Percentiles rank a stretch among this genome's conserved stretches.
Conservation (phyloP, 2,329 filamentous ascomycete species). For the Botrytis sinoallii region DNA sequence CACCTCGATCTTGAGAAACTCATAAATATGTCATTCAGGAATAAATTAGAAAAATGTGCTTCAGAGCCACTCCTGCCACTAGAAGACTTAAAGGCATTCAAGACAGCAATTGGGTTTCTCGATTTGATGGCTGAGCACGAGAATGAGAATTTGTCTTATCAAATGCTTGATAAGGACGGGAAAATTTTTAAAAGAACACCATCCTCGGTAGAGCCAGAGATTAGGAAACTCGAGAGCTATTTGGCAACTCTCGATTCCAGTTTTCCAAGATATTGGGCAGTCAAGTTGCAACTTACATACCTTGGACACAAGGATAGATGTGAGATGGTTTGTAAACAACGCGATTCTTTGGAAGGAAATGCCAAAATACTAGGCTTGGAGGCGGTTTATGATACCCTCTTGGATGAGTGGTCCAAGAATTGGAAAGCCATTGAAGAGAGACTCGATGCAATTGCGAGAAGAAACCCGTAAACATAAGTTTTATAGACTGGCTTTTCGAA, state of each 20-base stretch:
- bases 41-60: background rate
- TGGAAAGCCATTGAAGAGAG: too few relatives aligned
- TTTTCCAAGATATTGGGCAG: background rate
- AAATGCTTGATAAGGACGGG: background rate
- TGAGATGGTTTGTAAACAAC: background rate
- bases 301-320: background rate
- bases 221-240: background rate
- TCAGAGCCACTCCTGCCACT: background rate
- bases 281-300: background rate
- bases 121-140: background rate
- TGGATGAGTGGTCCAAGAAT: too few relatives aligned
- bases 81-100: background rate
- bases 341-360: too few relatives aligned
- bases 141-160: background rate
- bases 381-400: background rate
- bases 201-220: background rate
- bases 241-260: background rate
- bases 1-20: background rate
- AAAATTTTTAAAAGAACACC: background rate
- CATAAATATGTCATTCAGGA: background rate
- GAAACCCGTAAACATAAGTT: rapidly evolving
- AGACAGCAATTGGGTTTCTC: background rate
- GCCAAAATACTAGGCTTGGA: background rate
- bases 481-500: background rate
- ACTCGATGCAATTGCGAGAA: too few relatives aligned